These are phyloP conservation scores for Leccinum angustisporum DNA, from an alignment of 1,284 basidiomycete species.

Conservation along the genomic window DNA sequence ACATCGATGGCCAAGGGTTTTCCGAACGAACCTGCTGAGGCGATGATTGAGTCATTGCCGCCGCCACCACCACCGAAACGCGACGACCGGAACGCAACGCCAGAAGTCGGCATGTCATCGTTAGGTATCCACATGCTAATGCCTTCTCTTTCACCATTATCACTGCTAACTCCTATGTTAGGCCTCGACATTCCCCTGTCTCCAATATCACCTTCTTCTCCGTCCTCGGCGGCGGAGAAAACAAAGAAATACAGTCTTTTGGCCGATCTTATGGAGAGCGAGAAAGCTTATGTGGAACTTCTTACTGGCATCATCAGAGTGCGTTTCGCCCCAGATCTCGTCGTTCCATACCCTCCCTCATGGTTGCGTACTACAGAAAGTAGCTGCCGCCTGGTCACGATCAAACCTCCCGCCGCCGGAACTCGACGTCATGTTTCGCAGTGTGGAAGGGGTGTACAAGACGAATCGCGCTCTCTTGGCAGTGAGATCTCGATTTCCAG, in stretches of 20 bases:
- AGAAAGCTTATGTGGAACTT: slow-evolving; percentile 91
- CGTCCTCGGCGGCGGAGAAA: slow-evolving; percentile 40
- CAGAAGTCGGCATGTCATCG: slow-evolving; percentile 29
- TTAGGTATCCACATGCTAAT: slow-evolving; percentile 26
- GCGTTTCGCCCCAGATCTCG: slow-evolving; percentile 35
- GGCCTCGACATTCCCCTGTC: slow-evolving; percentile 34
- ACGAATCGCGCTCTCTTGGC: slow-evolving; percentile 81
- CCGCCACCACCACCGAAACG: slow-evolving; percentile 39
- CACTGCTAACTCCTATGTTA: slow-evolving; percentile 19
- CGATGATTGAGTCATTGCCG: slow-evolving; percentile 12
- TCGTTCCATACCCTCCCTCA: slow-evolving; percentile 16
- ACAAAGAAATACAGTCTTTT: slow-evolving; percentile 79
- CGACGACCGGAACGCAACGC: slow-evolving; percentile 10
- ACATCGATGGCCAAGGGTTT: slow-evolving; percentile 1
- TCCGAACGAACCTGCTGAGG: slow-evolving; percentile 13
- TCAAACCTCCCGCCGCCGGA: slow-evolving; percentile 91
- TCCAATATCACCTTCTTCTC: slow-evolving; percentile 29
- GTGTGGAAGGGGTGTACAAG: slow-evolving; percentile 89
- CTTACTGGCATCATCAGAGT: slow-evolving; percentile 90
- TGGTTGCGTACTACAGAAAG: slow-evolving; percentile 59
- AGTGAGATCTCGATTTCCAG: slow-evolving; percentile 44
- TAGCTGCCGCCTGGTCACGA: slow-evolving; percentile 95
- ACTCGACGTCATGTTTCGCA: slow-evolving; percentile 92
- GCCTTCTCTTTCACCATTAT: slow-evolving; percentile 11
- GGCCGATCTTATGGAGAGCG: slow-evolving; percentile 90